These are phyloP conservation scores for Micractinium conductrix DNA, from an alignment of 139 green algal species.

Conservation along the genomic window DNA sequence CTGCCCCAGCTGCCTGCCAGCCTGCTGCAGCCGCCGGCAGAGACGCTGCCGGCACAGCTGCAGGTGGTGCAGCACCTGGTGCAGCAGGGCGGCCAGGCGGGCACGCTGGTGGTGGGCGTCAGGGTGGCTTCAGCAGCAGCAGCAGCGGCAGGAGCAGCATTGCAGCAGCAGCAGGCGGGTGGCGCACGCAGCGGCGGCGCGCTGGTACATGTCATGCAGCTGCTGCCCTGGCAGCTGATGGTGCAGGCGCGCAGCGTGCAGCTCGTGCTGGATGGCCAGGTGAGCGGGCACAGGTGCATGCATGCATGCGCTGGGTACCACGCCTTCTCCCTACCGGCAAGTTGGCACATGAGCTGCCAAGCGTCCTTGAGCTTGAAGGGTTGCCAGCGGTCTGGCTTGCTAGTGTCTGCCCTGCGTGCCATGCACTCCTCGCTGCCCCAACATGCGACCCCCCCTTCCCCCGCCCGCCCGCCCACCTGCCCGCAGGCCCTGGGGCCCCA, in stretches of 20 bases:
- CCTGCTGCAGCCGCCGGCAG: background rate
- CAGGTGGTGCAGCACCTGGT: slow-evolving; percentile 21
- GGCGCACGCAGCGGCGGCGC: background rate
- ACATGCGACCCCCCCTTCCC: too few relatives aligned
- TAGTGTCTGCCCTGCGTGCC: background rate
- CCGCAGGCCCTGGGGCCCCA: background rate
- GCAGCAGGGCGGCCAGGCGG: background rate
- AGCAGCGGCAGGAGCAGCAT: slow-evolving; percentile 26
- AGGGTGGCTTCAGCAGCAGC: slow-evolving; percentile 24
- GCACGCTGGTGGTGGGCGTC: slow-evolving; percentile 39
- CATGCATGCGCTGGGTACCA: background rate
- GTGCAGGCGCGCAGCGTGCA: slow-evolving; percentile 77
- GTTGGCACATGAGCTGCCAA: too few relatives aligned
- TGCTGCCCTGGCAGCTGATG: slow-evolving; percentile 85
- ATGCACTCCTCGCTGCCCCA: background rate
- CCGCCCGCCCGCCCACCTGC: background rate
- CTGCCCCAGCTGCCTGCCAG: background rate
- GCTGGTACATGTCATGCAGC: slow-evolving; percentile 71
- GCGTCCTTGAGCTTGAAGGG: too few relatives aligned
- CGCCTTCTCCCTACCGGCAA: too few relatives aligned
- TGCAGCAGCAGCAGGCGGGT: background rate
- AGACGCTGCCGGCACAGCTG: slow-evolving; percentile 38
- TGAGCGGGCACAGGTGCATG: slow-evolving; percentile 8
- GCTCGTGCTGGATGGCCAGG: slow-evolving; percentile 72
- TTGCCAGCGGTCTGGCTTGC: background rate